Base-by-base conservation (phyloP, 768 basidiomycete species). In the Pleurotus eryngii region DNA sequence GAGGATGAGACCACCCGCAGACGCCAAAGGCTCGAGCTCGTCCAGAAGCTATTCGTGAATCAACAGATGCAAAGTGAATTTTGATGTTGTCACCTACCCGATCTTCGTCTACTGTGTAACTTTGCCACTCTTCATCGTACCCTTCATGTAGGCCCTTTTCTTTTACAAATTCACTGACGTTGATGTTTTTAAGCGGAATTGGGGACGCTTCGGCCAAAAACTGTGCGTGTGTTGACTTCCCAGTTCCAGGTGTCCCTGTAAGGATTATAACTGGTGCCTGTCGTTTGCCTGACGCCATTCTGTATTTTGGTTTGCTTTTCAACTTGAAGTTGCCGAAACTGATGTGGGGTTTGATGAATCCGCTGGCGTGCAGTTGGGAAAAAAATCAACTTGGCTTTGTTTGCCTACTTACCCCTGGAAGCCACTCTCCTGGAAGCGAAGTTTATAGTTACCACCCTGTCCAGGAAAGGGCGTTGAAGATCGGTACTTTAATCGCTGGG, bases 71-170 rank as follows among this genome's bases (percentile, higher is more conserved):
- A 30, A 22, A 49, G 14, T 14, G 48, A 27, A 49, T 14, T 54
- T 20, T 12, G 18, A 8, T 17, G n/a, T 54, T 46, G 39, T 42
- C 27, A 42, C 82, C 53, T 60, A 95, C 95, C 81, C 92, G 92
- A 76, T 99, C 97, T 70, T 99, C 97, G 66, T 98, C 93, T 7
- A 97, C 90, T 2, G 86, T 89, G 70, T 92, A 97, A 49, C 84
- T 87, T 66, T 95, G 87, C 97, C 97, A 99, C 67, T 98, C 94
- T 18, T 94, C 83, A 67, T 99, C 92, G 67, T 82, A 98, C 0
- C 87, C 84, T 59, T 91, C 84, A 67, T 95, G 89, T 4, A 97
- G 79, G 1, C 79, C 81, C 48, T 84, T 82, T 64, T 90, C 85
- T 73, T 95, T 98, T 57, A 97, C 89, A 66, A 87, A 79, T 46